phyloP scores from a whole-genome alignment of 2,329 filamentous ascomycete genomes.

The Nothophoma quercina region DNA sequence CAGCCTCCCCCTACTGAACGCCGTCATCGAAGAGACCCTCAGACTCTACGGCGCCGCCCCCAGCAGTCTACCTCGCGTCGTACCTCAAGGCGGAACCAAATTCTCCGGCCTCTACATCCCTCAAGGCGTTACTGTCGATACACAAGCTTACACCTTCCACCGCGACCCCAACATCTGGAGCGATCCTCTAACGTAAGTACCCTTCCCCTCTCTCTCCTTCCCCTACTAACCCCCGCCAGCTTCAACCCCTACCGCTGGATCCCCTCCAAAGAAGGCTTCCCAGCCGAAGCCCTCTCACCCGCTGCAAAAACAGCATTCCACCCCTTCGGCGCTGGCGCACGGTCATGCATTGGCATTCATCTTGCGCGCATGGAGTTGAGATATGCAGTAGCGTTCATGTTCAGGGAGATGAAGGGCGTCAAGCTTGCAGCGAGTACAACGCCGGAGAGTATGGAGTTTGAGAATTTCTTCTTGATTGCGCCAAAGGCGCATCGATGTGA shows the following conservation, averaged over 20 bases:
- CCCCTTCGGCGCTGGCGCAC: slow-evolving; percentile 72
- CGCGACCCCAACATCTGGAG: slow-evolving; percentile 44
- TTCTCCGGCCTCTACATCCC: slow-evolving; percentile 49
- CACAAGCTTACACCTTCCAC: slow-evolving; percentile 52
- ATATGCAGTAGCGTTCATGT: slow-evolving; percentile 61
- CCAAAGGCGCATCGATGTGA: slow-evolving; percentile 54
- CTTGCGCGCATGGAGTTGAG: slow-evolving; percentile 68
- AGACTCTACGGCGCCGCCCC: slow-evolving; percentile 49
- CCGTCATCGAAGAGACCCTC: slow-evolving; percentile 52
- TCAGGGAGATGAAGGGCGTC: slow-evolving; percentile 54
- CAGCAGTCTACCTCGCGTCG: slow-evolving; percentile 46
- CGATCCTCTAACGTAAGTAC: slow-evolving; percentile 34
- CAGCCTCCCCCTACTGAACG: slow-evolving; percentile 44
- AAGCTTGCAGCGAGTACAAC: slow-evolving; percentile 37
- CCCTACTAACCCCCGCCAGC: slow-evolving; percentile 21
- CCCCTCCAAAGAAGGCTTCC: slow-evolving; percentile 25
- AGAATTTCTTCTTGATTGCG: slow-evolving; percentile 55
- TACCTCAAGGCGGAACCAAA: slow-evolving; percentile 45
- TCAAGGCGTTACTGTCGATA: slow-evolving; percentile 48
- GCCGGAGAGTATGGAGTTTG: slow-evolving; percentile 53
- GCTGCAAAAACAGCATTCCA: slow-evolving; percentile 64
- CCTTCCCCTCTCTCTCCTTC: too few relatives aligned
- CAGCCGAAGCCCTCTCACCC: slow-evolving; percentile 34
- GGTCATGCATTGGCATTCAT: slow-evolving; percentile 74
- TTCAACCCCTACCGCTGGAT: slow-evolving; percentile 48